Conservation (phyloP, 345 rosid species). For the Aquilaria malaccensis region DNA sequence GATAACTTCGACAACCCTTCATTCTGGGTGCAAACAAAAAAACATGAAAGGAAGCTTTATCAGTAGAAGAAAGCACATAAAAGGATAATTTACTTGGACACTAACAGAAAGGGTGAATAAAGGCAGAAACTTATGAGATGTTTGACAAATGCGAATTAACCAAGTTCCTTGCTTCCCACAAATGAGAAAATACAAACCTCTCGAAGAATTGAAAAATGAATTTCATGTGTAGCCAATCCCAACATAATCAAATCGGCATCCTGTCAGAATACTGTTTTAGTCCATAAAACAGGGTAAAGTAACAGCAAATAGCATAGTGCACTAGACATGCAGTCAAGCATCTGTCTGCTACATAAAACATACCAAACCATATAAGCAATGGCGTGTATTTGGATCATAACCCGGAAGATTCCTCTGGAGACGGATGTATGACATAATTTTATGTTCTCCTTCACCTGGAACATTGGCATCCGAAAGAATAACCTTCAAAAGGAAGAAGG, state of each 20-base stretch:
- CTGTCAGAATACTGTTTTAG: constrained; percentile 31
- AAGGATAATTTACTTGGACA: no score
- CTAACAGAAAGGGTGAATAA: no score
- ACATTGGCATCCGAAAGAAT: constrained; percentile 97
- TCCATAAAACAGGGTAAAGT: constrained; percentile 6
- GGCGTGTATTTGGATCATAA: constrained; percentile 80
- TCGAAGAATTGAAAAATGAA: constrained; percentile 91
- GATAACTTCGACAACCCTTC: no score
- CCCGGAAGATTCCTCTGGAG: constrained; percentile 89
- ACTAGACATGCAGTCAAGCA: constrained; percentile 3
- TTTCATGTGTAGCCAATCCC: constrained; percentile 92
- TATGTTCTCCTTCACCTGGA: constrained; percentile 99
- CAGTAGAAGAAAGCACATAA: no score
- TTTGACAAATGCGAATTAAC: no score
- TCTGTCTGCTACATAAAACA: constrained; percentile 11
- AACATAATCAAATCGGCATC: constrained; percentile 98
- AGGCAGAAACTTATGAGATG: no score
- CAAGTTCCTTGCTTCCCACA: not conserved
- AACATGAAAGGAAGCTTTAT: no score
- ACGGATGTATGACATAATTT: constrained; percentile 84
- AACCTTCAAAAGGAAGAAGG: constrained; percentile 51
- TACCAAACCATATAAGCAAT: constrained; percentile 98
- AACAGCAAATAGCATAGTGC: constrained; percentile 1
- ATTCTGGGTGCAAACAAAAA: no score
- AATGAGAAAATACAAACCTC: constrained; percentile 47